A percentile compares a stretch with the other conserved stretches of the same genome.
phyloP scores from a whole-genome alignment of 257 asterid genomes.

The Misopates orontium region DNA sequence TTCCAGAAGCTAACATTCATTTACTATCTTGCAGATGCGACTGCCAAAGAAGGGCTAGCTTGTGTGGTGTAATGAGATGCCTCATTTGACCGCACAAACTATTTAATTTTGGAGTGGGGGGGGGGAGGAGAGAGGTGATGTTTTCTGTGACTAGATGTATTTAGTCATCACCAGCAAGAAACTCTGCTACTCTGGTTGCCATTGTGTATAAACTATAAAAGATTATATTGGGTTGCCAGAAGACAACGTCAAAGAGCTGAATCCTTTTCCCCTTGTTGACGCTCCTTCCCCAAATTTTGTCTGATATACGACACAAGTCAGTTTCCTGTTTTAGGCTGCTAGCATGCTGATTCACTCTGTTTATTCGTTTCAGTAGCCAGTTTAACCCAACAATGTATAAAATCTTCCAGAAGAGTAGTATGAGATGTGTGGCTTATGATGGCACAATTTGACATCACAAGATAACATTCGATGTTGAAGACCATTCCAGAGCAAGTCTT shows the following conservation, averaged over 20 bases:
- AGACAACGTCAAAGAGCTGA: not conserved
- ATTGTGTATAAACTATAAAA: not conserved
- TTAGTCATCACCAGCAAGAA: not conserved
- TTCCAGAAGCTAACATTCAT: slow-evolving; percentile 5
- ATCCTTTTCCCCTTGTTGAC: too few relatives aligned
- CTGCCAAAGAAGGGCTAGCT: slow-evolving; percentile 55
- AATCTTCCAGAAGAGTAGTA: not conserved
- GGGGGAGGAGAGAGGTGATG: too few relatives aligned
- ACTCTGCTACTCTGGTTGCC: not conserved
- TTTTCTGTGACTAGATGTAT: not conserved
- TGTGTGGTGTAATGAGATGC: slow-evolving; percentile 4
- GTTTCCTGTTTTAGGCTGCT: too few relatives aligned
- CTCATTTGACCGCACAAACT: not conserved
- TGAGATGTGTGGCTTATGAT: slow-evolving; percentile 63
- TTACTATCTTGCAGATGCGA: slow-evolving; percentile 65
- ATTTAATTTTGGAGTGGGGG: not conserved
- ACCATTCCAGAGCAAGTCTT: too few relatives aligned
- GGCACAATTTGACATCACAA: slow-evolving; percentile 63
- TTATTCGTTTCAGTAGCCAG: too few relatives aligned
- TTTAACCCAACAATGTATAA: not conserved
- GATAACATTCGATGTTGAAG: slow-evolving; percentile 41
- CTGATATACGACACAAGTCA: too few relatives aligned
- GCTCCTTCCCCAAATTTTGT: too few relatives aligned
- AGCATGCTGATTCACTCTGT: too few relatives aligned
- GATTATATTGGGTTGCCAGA: not conserved